Evolutionary conservation across 208 protist species (phyloP).

Genomic region (Spongospora subterranea): DNA sequence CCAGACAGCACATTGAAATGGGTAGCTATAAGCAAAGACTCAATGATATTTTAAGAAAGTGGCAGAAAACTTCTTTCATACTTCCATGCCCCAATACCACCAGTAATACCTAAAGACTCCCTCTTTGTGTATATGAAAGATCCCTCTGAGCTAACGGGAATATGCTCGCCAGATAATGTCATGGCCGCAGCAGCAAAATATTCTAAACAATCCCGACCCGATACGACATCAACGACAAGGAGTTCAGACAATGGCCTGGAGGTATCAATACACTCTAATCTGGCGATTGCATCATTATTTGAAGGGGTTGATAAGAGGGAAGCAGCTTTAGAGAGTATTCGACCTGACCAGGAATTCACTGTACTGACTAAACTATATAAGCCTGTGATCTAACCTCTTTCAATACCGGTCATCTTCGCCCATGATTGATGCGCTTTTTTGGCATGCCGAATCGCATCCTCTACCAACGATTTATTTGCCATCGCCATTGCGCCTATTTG

Average conservation of each 20-base stretch:
- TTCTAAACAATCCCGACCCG: not conserved
- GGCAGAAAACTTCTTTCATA: not conserved
- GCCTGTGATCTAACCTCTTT: not conserved
- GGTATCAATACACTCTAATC: not conserved
- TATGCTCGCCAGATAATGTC: not conserved
- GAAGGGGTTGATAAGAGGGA: not conserved
- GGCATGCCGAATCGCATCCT: not conserved
- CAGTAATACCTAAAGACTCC: constrained; percentile 42
- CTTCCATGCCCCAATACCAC: constrained; percentile 43
- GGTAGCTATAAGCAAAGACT: not conserved
- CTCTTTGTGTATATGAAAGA: not conserved
- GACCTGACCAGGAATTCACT: not conserved
- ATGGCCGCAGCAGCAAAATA: not conserved
- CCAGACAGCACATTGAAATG: constrained; percentile 7
- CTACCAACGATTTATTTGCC: not conserved
- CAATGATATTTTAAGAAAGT: not conserved
- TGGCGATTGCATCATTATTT: not conserved
- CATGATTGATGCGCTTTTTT: not conserved
- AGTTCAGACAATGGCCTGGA: not conserved
- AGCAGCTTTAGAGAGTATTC: not conserved
- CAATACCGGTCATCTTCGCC: not conserved
- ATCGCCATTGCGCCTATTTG: not conserved
- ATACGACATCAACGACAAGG: not conserved
- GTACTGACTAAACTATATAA: not conserved
- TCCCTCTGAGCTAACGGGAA: not conserved